These are phyloP conservation scores for Medicago lupulina DNA, from an alignment of 306 rosid genomes.

Conservation along the genomic window DNA sequence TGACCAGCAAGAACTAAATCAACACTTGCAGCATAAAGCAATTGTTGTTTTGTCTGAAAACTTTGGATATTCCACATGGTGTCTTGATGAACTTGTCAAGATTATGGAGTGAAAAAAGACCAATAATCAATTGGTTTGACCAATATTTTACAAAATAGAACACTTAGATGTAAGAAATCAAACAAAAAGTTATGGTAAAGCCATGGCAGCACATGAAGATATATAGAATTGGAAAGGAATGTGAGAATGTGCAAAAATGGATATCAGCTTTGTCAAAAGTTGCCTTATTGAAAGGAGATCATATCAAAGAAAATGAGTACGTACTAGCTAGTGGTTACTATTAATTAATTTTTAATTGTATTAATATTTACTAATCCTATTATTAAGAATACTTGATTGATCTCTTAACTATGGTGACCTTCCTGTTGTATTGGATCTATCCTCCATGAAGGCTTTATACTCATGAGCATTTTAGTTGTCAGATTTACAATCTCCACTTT, in stretches of 20 bases:
- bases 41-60: conserved; percentile 32
- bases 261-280: background rate
- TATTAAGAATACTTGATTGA: no score
- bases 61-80: conserved; percentile 18
- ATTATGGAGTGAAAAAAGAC: background rate
- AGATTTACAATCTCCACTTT: no score
- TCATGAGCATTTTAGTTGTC: no score
- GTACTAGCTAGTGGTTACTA: no score
- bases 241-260: background rate
- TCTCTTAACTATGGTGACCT: no score
- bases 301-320: no score
- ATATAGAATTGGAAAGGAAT: background rate
- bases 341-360: no score
- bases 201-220: conserved; percentile 12
- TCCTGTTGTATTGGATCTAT: no score
- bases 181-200: background rate
- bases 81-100: conserved; percentile 20
- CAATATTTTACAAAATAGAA: conserved; percentile 7
- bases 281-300: no score
- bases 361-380: no score
- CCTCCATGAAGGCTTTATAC: no score
- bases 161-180: background rate
- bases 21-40: background rate
- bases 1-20: no score
- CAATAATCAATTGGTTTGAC: conserved; percentile 19